Evolutionary conservation across 176 grass and related monocot species (phyloP), one percentile per base, ranked within the genome.

Genomic region (Saccharum spontaneum): DNA sequence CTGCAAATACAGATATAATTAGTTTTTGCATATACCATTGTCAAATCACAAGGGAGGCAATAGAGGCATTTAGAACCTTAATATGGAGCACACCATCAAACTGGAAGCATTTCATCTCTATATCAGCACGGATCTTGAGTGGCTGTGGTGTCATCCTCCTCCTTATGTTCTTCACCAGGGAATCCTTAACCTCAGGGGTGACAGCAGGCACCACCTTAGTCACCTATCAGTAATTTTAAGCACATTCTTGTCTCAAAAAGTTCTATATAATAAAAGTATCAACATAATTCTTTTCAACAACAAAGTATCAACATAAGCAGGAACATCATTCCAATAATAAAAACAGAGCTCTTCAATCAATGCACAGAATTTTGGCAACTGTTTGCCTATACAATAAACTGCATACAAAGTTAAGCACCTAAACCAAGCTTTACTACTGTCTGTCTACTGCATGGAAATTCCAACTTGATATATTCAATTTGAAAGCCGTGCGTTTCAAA

Each of bases 51-150:
- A 69, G 43, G n/a, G 22, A 3, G 7, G 12, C 41, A 44, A 12
- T 64, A 86, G 11, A 12, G 60, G 45, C 37, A 80, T 43, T 8
- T 23, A 18, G 18, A 72, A 97, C 94, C 94, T 97, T 94, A 77
- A 97, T 97, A 69, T 97, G 94, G 46, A 94, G 94, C 78, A 97
- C 94, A 3, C 94, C 94, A 87, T 97, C 94, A 59, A 94, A 94
- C 37, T 97, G 94, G 73, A 92, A 97, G 71, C 94, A 97, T 73
- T 91, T 97, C 87, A 97, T 97, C 84, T 97, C 92, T 1, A 97
- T 78, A 49, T 97, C 94, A 67, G 92, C 92, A 78, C 94, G 94
- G 34, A 97, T 97, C 88, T 97, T 97, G 11, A 97, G 86, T 39
- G 94, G 94, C 37, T 97, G 94, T 1, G 94, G 94, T 38, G 94